Base-by-base conservation (phyloP, 805 yeast genomes). In the Saturnispora mendoncae region DNA sequence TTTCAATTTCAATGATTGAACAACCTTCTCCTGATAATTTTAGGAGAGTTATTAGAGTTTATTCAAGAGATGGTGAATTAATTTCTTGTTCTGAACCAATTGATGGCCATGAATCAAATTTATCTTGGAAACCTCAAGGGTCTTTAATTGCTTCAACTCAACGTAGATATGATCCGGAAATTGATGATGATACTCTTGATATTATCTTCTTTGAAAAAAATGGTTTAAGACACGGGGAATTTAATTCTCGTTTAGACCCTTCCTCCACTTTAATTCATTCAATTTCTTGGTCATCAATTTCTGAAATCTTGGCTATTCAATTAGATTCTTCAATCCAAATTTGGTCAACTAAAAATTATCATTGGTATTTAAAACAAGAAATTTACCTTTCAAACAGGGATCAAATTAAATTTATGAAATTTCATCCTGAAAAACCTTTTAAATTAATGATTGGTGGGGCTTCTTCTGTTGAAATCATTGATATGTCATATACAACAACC, bases 351-450 rank as follows among this genome's bases (percentile, higher is more conserved):
- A 87, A 84, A 56, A 92, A 92, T 60, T 92, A 88, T 61, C 94
- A 88, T 56, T 92, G 98, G 98, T 87, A 84, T 60, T 68, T 88
- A 51, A 92, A 92, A 55, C 94, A 84, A 59, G 94, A 83, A 53
- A 61, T 88, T 2, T 51, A 52, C 42, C 57, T 67, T 8, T 48
- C 52, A 25, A 45, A 43, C 2, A 57, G 54, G 19, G 61, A 57
- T 28, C 54, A 60, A 28, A 60, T 73, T 19, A 15, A 49, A 4
- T 78, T 70, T 52, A 64, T 74, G 38, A 74, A 71, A 54, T 92
- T 95, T 78, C 97, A 90, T 56, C 90, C 94, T 1, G 97, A 88
- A 56, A 83, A 84, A 56, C 86, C 94, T 2, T 69, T 80, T 31
- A 78, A 84, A 26, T 56, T 88, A 39, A 70, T 87, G 71, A 63